Evolutionary conservation across 2,329 filamentous ascomycete species (phyloP), one percentile per base, ranked within the genome.

Genomic region (Penicillium frequentans): DNA sequence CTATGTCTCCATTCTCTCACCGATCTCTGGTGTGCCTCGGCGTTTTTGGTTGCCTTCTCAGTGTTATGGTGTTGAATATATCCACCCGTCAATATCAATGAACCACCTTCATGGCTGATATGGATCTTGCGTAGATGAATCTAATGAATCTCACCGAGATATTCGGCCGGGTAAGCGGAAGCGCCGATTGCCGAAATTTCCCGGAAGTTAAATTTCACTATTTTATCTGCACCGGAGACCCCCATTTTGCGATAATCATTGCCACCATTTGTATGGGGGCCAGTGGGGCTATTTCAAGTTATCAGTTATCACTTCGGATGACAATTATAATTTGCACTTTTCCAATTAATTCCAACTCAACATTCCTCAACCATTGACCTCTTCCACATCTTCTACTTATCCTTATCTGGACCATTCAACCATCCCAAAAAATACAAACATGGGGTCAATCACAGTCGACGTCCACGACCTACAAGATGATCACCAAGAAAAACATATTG

Each of bases 401-500:
- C 31, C 14, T 33, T 33, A 33, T 16, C 31, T 33, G 31, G 31
- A 14, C 31, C 13, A 39, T 39, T 11, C 4, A 39, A 39, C 6
- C n/a, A 42, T 23, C 4, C 23, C 13, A 27, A 27, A 27, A 4
- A 47, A 47, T 7, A 19, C 3, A 47, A 49, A 21, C 23, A 49
- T 49, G 46, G 46, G 46, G 9, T 29, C 27, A 29, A 14, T 29
- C n/a, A 24, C 46, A 49, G n/a, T 42, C 13, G 33, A 42, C 4
- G 8, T 49, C 33, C 27, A 27, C 21, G 48, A 50, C 21, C 23
- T 26, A 19, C 29, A 50, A 23, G 29, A 19, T 35, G 31, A 27
- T 13, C 10, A n/a, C 16, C 19, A 31, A n/a, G 7, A 16, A 5
- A 26, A 21, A 23, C 49, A 45, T 5, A 85, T 95, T 65, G 89